Base-by-base conservation (phyloP, 2,329 filamentous ascomycete species). In the Thyridium curvatum region DNA sequence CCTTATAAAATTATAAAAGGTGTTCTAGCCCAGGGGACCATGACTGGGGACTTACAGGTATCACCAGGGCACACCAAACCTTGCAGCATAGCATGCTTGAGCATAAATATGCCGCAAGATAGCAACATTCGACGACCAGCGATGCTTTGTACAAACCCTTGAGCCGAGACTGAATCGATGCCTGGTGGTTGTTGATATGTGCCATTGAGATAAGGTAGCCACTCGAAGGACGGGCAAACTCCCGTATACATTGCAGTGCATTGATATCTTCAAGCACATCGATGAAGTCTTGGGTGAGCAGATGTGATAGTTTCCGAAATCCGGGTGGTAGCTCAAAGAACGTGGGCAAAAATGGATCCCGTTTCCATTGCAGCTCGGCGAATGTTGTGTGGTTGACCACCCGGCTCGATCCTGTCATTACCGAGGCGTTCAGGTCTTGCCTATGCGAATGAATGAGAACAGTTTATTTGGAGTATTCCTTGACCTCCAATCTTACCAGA, bases 351-450 rank as follows among this genome's bases (percentile, higher is more conserved):
- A 61, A 55, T 2, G 52, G 39, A 39, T 66, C 55, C 50, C 65
- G 50, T 32, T 12, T 51, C 65, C 65, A 69, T 0, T 50, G 48
- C 12, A 69, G 55, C 41, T 69, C 66, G 2, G 53, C 12, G 21
- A 69, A 69, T 0, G 62, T 67, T 2, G 46, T 60, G 39, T 69
- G 64, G 35, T 62, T 47, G 14, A 66, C 54, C 7, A 66, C 52
- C 1, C 64, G 65, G 3, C 30, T 52, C 1, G 64, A 64, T 0
- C 62, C 62, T 14, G 61, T 52, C 41, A 69, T 38, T 15, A 68
- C 43, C 0, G 60, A 59, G 0, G 59, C 55, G 41, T 69, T 65
- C 34, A 69, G 43, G 34, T 69, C 66, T 47, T 68, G 64, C 65
- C 64, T 68, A n/a, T n/a, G 8, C 38, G 10, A 26, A 10, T 26